Evolutionary conservation across 2,329 filamentous ascomycete genomes (phyloP), one percentile per base, ranked within the genome.

Genomic region (Raffaelea albimanens): DNA sequence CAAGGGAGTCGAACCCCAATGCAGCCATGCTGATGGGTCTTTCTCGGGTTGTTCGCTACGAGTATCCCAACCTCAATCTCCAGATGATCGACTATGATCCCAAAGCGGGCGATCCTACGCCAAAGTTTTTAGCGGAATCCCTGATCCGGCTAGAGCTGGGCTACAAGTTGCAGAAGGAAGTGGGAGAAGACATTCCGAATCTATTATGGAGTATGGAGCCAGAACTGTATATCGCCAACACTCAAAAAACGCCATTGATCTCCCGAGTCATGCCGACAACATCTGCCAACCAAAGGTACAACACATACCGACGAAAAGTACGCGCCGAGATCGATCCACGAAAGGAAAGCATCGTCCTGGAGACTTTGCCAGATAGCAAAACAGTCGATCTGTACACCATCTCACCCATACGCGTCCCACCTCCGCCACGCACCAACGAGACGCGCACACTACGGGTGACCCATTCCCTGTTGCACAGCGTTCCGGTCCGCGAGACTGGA

Each of bases 151-250:
- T 55, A 2, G 45, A 51, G 16, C 33, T 36, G 33, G 43, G 48
- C 5, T 5, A 3, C 2, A 18, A 18, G n/a, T 39, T 31, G 44
- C 5, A 5, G 7, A 19, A 14, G 4, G 22, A 45, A 9, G 2
- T 22, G 11, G 11, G 19, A 4, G 14, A 16, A 3, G 9, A 9
- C 31, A 16, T 9, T 10, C 34, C 4, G 3, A 21, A 22, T 2
- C 41, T 62, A 0, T 43, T 51, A 22, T 51, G 49, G 33, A 43
- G 47, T 4, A 42, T 46, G 21, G 52, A 54, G 50, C 43, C 49
- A 2, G 61, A 66, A 42, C 23, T 60, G 2, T 51, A 51, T 16
- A 38, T 63, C 11, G 25, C 55, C 4, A 33, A 57, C 29, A 61
- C n/a, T n/a, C n/a, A n/a, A n/a, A n/a, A n/a, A n/a, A n/a, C n/a